These are phyloP conservation scores for Microdochium nivale DNA, from an alignment of 2,329 filamentous ascomycete genomes.

Conservation along the genomic window DNA sequence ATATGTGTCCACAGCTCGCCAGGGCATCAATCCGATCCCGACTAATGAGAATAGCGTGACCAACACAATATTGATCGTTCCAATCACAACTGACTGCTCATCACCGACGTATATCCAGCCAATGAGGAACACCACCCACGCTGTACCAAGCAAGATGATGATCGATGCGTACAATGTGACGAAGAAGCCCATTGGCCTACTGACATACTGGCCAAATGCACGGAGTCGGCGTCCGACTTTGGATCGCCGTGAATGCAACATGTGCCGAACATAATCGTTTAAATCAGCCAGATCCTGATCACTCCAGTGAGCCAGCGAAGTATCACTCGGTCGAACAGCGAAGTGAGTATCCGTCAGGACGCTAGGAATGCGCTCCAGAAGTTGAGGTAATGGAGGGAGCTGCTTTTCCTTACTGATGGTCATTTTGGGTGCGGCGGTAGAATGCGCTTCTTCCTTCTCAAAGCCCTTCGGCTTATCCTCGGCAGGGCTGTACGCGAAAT, in stretches of 20 bases:
- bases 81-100: conserved; percentile 55
- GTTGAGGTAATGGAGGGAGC: conserved; percentile 8
- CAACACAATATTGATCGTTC: conserved; percentile 62
- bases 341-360: conserved; percentile 67
- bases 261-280: conserved; percentile 80
- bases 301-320: conserved; percentile 65
- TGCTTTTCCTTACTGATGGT: conserved; percentile 5
- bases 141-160: conserved; percentile 76
- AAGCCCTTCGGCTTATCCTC: background rate
- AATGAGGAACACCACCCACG: conserved; percentile 88
- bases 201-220: conserved; percentile 73
- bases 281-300: conserved; percentile 66
- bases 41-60: conserved; percentile 64
- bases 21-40: conserved; percentile 64
- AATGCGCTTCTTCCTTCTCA: background rate
- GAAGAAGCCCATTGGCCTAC: conserved; percentile 69
- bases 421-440: conserved; percentile 11
- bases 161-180: conserved; percentile 76
- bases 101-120: conserved; percentile 75
- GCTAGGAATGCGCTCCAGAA: conserved; percentile 26
- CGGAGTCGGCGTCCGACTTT: conserved; percentile 72
- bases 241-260: conserved; percentile 75
- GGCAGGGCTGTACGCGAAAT: conserved; percentile 7
- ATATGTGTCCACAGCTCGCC: conserved; percentile 74
- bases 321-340: conserved; percentile 70